Evolutionary conservation across 176 grass and related monocot genomes (phyloP), one percentile per base, ranked within the genome.

Genomic region (Hsuehochloa calcarea): DNA sequence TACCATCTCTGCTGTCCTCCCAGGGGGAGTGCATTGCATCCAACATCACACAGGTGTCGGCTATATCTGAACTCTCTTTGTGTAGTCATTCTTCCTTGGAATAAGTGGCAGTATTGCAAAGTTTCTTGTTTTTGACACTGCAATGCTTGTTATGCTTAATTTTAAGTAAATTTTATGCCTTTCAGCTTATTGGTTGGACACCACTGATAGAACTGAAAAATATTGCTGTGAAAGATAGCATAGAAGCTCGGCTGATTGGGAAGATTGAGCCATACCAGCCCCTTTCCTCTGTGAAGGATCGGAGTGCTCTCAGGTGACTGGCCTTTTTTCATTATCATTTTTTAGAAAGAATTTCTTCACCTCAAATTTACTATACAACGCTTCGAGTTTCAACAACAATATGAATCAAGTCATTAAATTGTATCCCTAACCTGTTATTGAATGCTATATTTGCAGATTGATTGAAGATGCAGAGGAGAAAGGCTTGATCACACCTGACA

Each of bases 381-480:
- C n/a, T 38, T 44, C 12, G 62, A 74, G 54, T 56, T 54, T 35
- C 8, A 11, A 34, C 44, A 27, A 46, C 34, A 71, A n/a, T 46
- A 27, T 23, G 66, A 45, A 9, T 50, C 44, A 39, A 56, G 46
- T 1, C 3, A 37, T 22, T 14, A 38, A 59, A 60, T 52, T 47
- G 10, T 13, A 44, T 64, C 46, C 37, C 40, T 72, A 50, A 64
- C 29, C 51, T 29, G 20, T 40, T 41, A 0, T 8, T 17, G 5
- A 19, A 50, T 64, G 23, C 1, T 22, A 25, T 4, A 88, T 78
- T 45, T 71, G 44, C 45, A 97, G 92, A 84, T 88, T 97, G 92
- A 97, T 97, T n/a, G 87, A 95, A 87, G 95, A 97, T 93, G 90
- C 90, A 47, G 91, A 97, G 82, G 90, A 97, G 82, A 95, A 90